A percentile compares a stretch with the other conserved stretches of the same genome.
Conservation (phyloP, 1,284 basidiomycete species). For the Heliocybe sulcata region DNA sequence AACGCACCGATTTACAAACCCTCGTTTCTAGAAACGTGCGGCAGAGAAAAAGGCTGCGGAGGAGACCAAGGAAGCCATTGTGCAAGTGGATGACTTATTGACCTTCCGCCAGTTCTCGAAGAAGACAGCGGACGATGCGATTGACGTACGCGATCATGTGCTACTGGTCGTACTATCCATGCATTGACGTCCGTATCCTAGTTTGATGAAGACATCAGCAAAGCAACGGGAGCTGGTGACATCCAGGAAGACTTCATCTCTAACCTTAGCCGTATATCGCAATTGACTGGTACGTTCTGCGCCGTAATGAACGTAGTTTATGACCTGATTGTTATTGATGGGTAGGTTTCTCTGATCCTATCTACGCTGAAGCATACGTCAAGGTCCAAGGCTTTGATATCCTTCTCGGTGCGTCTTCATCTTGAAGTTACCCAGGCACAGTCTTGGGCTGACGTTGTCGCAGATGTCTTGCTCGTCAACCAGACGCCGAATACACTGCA, state of each 20-base stretch:
- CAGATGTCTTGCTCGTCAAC: conserved; percentile 95
- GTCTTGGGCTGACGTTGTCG: not conserved
- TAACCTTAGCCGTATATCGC: conserved; percentile 91
- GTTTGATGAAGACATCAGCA: conserved; percentile 86
- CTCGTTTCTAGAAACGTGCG: conserved; percentile 59
- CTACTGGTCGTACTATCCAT: not conserved
- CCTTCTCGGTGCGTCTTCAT: conserved; percentile 56
- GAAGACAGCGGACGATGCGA: conserved; percentile 75
- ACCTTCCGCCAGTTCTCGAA: conserved; percentile 94
- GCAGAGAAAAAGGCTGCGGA: conserved; percentile 83
- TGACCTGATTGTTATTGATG: conserved; percentile 5
- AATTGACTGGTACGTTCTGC: conserved; percentile 75
- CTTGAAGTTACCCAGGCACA: not conserved
- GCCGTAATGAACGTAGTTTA: not conserved
- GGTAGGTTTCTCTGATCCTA: conserved; percentile 95
- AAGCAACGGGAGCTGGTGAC: conserved; percentile 84
- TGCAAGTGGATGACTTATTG: conserved; percentile 93
- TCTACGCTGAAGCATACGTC: conserved; percentile 97
- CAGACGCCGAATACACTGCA: conserved; percentile 94
- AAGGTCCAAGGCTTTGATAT: conserved; percentile 99
- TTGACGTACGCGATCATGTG: conserved; percentile 58
- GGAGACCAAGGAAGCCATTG: conserved; percentile 61
- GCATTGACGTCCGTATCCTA: conserved; percentile 24
- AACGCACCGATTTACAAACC: not conserved
- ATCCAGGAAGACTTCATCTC: conserved; percentile 94